phyloP scores from a whole-genome alignment of 225 moss, liverwort and hornwort genomes.

The Sphagnum contortum region DNA sequence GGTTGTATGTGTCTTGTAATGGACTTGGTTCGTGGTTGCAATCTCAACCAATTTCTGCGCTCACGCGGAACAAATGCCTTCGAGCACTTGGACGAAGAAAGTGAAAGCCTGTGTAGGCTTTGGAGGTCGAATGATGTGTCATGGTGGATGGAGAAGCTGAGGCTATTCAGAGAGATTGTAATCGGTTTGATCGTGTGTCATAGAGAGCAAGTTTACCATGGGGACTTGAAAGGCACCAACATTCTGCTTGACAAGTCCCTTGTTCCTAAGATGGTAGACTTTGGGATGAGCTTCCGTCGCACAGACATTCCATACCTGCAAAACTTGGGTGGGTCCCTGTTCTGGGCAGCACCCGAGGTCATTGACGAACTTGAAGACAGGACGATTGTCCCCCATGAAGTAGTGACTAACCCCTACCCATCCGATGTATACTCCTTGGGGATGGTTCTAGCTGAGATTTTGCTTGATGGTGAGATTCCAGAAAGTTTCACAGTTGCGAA shows the following conservation, averaged over 20 bases:
- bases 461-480: no score
- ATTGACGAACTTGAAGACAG: no score
- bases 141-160: constrained; percentile 20
- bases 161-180: constrained; percentile 12
- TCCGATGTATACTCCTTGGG: no score
- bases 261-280: constrained; percentile 19
- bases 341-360: no score
- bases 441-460: no score
- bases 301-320: no score
- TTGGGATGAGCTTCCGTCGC: constrained; percentile 21
- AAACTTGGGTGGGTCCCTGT: no score
- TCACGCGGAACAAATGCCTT: constrained; percentile 1
- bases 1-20: constrained; percentile 15
- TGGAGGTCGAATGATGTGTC: constrained; percentile 12
- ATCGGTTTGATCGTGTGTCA: constrained; percentile 20
- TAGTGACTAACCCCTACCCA: no score
- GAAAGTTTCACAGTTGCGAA: no score
- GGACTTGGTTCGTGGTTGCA: constrained; percentile 11
- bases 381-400: no score
- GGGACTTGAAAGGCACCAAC: constrained; percentile 21
- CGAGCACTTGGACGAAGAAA: not conserved
- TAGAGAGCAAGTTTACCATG: constrained; percentile 11
- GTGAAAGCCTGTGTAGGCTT: not conserved
- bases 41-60: constrained; percentile 12
- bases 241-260: constrained; percentile 12